These are phyloP conservation scores for Pythium diclinum DNA, from an alignment of 352 stramenopile genomes.

Conservation along the genomic window DNA sequence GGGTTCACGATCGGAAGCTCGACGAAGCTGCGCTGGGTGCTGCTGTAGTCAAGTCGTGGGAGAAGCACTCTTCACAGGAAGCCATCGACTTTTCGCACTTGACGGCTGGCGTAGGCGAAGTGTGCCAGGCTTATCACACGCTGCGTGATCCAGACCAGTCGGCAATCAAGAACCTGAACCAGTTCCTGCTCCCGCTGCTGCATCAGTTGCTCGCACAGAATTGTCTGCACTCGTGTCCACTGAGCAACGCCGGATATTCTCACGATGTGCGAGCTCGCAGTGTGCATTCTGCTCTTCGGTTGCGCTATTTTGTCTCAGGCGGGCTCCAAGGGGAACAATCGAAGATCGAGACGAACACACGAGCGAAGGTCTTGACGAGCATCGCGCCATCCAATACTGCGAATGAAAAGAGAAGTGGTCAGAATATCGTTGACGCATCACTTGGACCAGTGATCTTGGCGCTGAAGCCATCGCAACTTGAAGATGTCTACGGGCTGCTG, in stretches of 20 bases:
- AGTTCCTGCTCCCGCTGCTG: constrained; percentile 18
- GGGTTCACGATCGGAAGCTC: constrained; percentile 24
- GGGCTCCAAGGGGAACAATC: neutral
- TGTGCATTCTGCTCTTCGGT: constrained; percentile 59
- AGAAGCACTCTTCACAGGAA: neutral
- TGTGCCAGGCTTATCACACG: constrained; percentile 12
- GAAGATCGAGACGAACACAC: neutral
- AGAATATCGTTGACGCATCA: constrained; percentile 8
- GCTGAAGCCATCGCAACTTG: neutral
- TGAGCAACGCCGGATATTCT: neutral
- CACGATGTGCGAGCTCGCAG: constrained; percentile 43
- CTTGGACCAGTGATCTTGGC: constrained; percentile 7
- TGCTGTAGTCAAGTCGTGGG: constrained; percentile 15
- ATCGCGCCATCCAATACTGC: neutral
- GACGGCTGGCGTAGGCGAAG: constrained; percentile 10
- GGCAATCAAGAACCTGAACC: constrained; percentile 22
- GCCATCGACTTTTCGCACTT: constrained; percentile 14
- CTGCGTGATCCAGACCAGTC: constrained; percentile 21
- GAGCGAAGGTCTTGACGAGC: neutral
- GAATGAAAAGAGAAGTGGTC: neutral
- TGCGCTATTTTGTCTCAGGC: constrained; percentile 29
- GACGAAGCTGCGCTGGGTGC: constrained; percentile 5
- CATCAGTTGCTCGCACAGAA: constrained; percentile 7
- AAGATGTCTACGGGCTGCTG: constrained; percentile 11
- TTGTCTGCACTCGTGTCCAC: constrained; percentile 17